A percentile compares a stretch with the other conserved stretches of the same genome.
These are phyloP conservation scores for Cryptosporidium felis DNA, from an alignment of 169 alveolate genomes.

Conservation along the genomic window DNA sequence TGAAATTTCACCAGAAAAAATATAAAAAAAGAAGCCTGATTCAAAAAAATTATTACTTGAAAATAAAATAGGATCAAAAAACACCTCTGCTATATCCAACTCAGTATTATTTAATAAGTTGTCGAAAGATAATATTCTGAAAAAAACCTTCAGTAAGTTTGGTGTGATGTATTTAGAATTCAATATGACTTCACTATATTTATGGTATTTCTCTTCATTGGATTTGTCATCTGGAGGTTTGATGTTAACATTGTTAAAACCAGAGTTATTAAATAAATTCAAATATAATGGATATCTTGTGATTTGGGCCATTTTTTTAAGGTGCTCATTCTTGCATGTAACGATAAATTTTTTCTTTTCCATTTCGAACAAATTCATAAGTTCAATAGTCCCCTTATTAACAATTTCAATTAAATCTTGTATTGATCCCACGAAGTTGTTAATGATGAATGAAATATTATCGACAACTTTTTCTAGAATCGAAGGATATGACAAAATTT, in stretches of 20 bases:
- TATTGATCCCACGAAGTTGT: conserved; percentile 26
- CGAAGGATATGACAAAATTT: conserved; percentile 40
- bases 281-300: conserved; percentile 13
- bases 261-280: not conserved
- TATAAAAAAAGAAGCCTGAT: conserved; percentile 60
- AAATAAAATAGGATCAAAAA: conserved; percentile 54
- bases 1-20: conserved; percentile 27
- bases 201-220: not conserved
- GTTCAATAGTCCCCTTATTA: conserved; percentile 20
- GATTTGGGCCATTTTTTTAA: not conserved
- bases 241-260: not conserved
- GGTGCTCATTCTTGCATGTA: conserved; percentile 18
- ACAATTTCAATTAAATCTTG: conserved; percentile 12
- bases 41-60: conserved; percentile 49
- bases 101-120: not conserved
- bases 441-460: not conserved
- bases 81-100: not conserved
- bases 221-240: not conserved
- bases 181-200: not conserved
- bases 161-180: conserved; percentile 33
- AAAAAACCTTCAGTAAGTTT: conserved; percentile 18
- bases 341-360: conserved; percentile 51
- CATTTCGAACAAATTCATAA: conserved; percentile 15
- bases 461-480: conserved; percentile 58
- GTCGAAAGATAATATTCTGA: conserved; percentile 17